phyloP scores from a whole-genome alignment of 257 asterid genomes.

The Solanum bukasovii region DNA sequence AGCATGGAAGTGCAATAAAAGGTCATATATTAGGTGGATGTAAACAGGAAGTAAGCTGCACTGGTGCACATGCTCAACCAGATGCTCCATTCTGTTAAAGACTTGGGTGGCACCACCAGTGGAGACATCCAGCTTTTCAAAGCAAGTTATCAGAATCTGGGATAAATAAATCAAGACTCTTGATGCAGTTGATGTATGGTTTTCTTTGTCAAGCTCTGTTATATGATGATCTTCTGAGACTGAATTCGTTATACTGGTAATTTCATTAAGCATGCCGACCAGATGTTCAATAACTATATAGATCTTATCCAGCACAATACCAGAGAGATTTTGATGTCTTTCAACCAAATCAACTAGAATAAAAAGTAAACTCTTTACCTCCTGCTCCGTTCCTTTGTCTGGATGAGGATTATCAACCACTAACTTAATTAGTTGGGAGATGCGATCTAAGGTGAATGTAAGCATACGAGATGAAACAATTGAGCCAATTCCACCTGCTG shows the following conservation, averaged over 20 bases:
- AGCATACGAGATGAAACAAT: conserved; percentile 33
- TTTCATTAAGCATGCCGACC: conserved; percentile 20
- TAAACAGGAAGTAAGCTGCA: conserved; percentile 27
- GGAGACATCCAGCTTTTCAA: conserved; percentile 32
- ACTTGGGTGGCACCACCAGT: conserved; percentile 21
- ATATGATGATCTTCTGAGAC: conserved; percentile 6
- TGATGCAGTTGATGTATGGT: conserved; percentile 6
- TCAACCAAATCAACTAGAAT: conserved; percentile 40
- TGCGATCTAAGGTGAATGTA: conserved; percentile 34
- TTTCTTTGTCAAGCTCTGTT: conserved; percentile 13
- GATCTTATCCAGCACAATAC: conserved; percentile 40
- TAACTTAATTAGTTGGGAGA: conserved; percentile 26
- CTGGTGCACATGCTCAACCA: conserved; percentile 31
- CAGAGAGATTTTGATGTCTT: conserved; percentile 29
- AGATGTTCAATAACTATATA: conserved; percentile 33
- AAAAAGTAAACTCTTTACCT: conserved; percentile 46
- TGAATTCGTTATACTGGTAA: conserved; percentile 13
- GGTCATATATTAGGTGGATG: conserved; percentile 23
- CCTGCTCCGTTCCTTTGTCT: conserved; percentile 30
- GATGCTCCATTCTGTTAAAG: conserved; percentile 35
- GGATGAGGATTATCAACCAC: conserved; percentile 16
- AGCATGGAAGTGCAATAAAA: conserved; percentile 38
- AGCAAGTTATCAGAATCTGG: conserved; percentile 39
- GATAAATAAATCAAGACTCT: conserved; percentile 34
- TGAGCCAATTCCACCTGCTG: conserved; percentile 24